Base-by-base conservation (phyloP, 140 eudicot genomes). In the Flaveria floridana region DNA sequence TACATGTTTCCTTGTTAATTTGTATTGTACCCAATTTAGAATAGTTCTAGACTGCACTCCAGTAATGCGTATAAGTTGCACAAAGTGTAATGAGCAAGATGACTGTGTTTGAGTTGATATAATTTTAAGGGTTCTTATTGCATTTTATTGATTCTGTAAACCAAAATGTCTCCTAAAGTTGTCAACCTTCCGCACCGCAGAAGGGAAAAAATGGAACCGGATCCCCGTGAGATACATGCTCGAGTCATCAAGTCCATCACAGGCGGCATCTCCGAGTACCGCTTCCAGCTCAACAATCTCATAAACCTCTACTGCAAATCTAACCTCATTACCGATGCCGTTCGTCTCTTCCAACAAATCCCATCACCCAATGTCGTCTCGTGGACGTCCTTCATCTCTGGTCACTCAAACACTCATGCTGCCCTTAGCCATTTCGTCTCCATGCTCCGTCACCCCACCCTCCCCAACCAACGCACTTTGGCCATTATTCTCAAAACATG, bases 321-420 rank as follows among this genome's bases (percentile, higher is more conserved):
- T 58, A 56, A 76, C 57, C 85, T 70, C 71, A 61, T 70, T 11
- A 18, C 86, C 55, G 47, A 76, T 10, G 91, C 89, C 50, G 48
- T 79, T 52, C 79, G 62, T 4, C 78, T 89, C 63, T 92, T 89
- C 85, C 80, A 34, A 10, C 83, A 83, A 30, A 86, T 92, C 82
- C 87, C 92, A 18, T 78, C 80, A 1, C 97, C 91, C 14, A 87
- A 87, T 72, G 89, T 88, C 68, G 97, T 87, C 55, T 85, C 96
- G 52, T 92, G 97, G 96, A 87, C 96, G 0, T 28, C 92, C 78
- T 80, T 92, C 63, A 89, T 89, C 85, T 92, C 97, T 50, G 87
- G 81, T 37, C 81, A 78, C 82, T 80, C 95, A 84, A 71, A 70
- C 70, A 76, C 90, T 42, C 75, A 78, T 0, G 53, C 72, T 3